These are phyloP conservation scores for Paspalum vaginatum DNA, from an alignment of 176 grass and related monocot genomes.

Conservation along the genomic window DNA sequence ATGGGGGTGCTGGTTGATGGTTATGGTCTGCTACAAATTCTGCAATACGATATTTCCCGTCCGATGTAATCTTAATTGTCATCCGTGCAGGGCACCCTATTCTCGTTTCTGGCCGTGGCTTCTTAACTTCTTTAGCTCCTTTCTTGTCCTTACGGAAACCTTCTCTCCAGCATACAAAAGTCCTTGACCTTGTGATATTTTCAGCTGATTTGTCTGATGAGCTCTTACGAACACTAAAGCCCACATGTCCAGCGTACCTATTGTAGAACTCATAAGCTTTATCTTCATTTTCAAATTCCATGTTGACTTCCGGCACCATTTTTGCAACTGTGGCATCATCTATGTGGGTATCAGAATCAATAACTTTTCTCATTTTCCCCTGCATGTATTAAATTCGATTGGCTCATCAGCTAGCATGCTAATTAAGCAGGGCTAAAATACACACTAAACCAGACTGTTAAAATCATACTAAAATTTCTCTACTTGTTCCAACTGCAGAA, in stretches of 20 bases:
- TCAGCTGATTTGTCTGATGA: slow-evolving; percentile 89
- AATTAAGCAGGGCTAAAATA: slow-evolving; percentile 5
- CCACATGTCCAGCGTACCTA: slow-evolving; percentile 80
- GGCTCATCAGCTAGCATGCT: slow-evolving; percentile 1
- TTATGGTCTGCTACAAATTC: slow-evolving; percentile 88
- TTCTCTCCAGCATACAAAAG: slow-evolving; percentile 93
- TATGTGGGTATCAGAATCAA: slow-evolving; percentile 60
- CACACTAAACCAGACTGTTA: slow-evolving; percentile 7
- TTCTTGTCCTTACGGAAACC: slow-evolving; percentile 96
- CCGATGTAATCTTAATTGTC: slow-evolving; percentile 83
- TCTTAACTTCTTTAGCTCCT: slow-evolving; percentile 83
- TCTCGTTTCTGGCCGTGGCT: slow-evolving; percentile 80
- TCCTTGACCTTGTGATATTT: slow-evolving; percentile 86
- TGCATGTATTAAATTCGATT: slow-evolving; percentile 38
- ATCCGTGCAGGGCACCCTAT: slow-evolving; percentile 79
- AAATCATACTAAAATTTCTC: background rate
- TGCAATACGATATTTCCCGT: slow-evolving; percentile 64
- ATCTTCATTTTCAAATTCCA: slow-evolving; percentile 87
- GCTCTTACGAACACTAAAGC: slow-evolving; percentile 90
- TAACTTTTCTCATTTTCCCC: slow-evolving; percentile 87
- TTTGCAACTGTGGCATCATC: slow-evolving; percentile 59
- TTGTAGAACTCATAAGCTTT: slow-evolving; percentile 95
- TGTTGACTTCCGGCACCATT: slow-evolving; percentile 65
- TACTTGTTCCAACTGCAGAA: background rate
- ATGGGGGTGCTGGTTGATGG: slow-evolving; percentile 88